These are phyloP conservation scores for Endoconidiophora laricicola DNA, from an alignment of 2,329 filamentous ascomycete genomes.

Conservation along the genomic window DNA sequence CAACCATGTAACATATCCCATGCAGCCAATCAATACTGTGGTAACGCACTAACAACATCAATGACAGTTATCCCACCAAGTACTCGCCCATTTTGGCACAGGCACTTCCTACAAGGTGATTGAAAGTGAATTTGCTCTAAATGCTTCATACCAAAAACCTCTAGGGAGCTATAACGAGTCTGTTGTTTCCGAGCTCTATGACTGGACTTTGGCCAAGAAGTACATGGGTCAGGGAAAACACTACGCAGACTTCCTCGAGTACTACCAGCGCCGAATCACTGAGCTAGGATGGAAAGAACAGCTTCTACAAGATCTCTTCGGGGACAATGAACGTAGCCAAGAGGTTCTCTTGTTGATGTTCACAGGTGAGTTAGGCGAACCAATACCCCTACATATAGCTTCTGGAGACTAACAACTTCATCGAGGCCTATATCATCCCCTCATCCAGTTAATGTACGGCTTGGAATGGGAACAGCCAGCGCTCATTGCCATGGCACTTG, in stretches of 20 bases:
- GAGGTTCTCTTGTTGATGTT: constrained; percentile 54
- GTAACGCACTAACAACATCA: constrained; percentile 12
- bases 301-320: constrained; percentile 52
- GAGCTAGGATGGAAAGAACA: constrained; percentile 40
- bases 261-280: constrained; percentile 61
- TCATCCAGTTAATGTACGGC: constrained; percentile 75
- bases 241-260: constrained; percentile 60
- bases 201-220: constrained; percentile 35
- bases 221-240: constrained; percentile 44
- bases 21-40: not conserved
- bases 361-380: constrained; percentile 29
- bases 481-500: constrained; percentile 63
- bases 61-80: constrained; percentile 49
- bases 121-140: constrained; percentile 45
- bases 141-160: constrained; percentile 49
- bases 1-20: constrained; percentile 46
- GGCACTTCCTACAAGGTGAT: constrained; percentile 46
- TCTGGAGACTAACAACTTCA: not conserved
- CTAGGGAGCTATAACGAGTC: constrained; percentile 28
- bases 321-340: constrained; percentile 45
- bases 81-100: constrained; percentile 62
- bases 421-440: constrained; percentile 55
- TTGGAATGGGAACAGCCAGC: constrained; percentile 70
- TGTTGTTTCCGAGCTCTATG: constrained; percentile 37
- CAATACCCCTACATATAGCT: not conserved